These are phyloP conservation scores for Helminthosporium solani DNA, from an alignment of 2,329 filamentous ascomycete genomes.

Conservation along the genomic window DNA sequence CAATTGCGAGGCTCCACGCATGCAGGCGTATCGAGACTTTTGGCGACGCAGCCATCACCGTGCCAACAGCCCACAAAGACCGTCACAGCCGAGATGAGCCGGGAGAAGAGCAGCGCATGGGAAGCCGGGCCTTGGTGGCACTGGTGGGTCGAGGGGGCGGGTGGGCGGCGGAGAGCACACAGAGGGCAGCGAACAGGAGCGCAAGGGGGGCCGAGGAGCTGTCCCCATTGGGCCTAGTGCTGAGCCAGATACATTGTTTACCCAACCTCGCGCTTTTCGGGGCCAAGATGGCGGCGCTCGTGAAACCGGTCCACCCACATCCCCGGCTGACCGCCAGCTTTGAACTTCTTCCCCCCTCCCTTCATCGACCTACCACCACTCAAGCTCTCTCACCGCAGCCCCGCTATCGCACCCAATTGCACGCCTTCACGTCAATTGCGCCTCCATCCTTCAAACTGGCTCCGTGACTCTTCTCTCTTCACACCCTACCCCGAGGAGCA, in stretches of 20 bases:
- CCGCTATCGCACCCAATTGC: conserved; percentile 44
- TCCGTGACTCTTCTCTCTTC: conserved; percentile 13
- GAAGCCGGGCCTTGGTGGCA: neutral
- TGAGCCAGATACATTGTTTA: conserved; percentile 6
- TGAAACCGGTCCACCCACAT: conserved; percentile 29
- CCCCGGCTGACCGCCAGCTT: conserved; percentile 32
- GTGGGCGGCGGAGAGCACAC: neutral
- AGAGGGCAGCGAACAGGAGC: neutral
- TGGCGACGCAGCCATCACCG: neutral
- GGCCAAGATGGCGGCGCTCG: conserved; percentile 10
- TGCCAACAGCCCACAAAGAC: neutral
- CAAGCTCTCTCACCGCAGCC: conserved; percentile 33
- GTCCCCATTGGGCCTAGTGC: conserved; percentile 1
- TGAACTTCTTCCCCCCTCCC: conserved; percentile 37
- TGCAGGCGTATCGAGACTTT: conserved; percentile 7
- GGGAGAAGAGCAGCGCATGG: neutral
- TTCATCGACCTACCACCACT: conserved; percentile 32
- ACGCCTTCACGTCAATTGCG: conserved; percentile 28
- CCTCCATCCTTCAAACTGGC: conserved; percentile 34
- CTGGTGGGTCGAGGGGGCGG: neutral
- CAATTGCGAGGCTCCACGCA: conserved; percentile 39
- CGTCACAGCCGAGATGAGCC: neutral
- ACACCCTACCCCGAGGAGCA: conserved; percentile 42
- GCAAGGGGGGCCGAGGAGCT: neutral
- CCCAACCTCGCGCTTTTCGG: conserved; percentile 14